These are phyloP conservation scores for Panaeolus papilionaceus DNA, from an alignment of 768 basidiomycete species.

Conservation along the genomic window DNA sequence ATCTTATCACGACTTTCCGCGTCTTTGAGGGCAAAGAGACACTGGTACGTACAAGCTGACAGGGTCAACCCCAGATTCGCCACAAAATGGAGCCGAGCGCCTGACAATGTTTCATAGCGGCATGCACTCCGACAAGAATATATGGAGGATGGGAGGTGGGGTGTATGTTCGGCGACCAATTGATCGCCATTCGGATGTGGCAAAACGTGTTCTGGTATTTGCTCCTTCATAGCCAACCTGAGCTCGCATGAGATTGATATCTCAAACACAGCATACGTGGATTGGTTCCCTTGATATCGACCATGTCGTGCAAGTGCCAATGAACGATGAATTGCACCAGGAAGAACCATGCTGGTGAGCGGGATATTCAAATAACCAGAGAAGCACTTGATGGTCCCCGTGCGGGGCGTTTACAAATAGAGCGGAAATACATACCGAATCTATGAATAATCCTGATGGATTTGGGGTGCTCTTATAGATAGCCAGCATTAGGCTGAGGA, in stretches of 20 bases:
- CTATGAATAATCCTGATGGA: background rate
- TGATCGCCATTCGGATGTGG: slow-evolving; percentile 10
- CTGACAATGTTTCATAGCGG: background rate
- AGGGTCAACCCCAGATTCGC: background rate
- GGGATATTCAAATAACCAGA: background rate
- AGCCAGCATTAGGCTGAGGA: background rate
- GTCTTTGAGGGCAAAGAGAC: background rate
- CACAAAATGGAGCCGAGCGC: background rate
- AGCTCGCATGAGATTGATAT: slow-evolving; percentile 2
- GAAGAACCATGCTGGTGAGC: background rate
- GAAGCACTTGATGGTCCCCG: background rate
- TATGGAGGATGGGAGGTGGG: background rate
- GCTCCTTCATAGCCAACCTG: background rate
- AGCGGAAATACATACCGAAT: background rate
- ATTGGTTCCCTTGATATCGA: background rate
- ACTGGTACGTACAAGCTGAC: background rate
- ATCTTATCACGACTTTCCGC: background rate
- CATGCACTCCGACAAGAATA: slow-evolving; percentile 1
- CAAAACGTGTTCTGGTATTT: slow-evolving; percentile 8
- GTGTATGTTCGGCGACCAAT: background rate
- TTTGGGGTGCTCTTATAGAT: background rate
- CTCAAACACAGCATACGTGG: background rate
- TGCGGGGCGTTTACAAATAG: background rate
- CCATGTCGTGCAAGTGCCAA: background rate
- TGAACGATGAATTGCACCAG: background rate